Base-by-base conservation (phyloP, 1,139 yeast species). In the Yamadazyma membranifaciens region DNA sequence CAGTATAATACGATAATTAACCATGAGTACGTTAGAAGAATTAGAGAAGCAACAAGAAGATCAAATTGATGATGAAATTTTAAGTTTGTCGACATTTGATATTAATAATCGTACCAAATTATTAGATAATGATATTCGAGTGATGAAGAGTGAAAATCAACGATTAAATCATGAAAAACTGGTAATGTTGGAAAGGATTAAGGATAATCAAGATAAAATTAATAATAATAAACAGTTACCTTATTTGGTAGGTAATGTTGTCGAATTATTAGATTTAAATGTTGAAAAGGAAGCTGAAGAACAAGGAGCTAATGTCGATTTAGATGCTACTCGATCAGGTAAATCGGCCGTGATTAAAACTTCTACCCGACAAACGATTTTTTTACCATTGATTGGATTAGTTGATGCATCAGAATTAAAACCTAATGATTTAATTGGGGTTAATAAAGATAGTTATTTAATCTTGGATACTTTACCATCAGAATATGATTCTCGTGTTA, bases 311-410 rank as follows among this genome's bases (percentile, higher is more conserved):
- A 92, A 91, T 58, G 87, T 89, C 38, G 98, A 94, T 62, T 73
- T 87, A 51, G 97, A 94, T 57, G 89, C 97, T 40, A 80, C 95
- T 10, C 80, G 96, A 50, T 78, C 81, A 33, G 98, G 98, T n/a
- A 89, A 92, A 64, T 88, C 96, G 10, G 99, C 99, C 1, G 98
- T 94, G 25, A 87, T 94, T 51, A 92, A 94, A 67, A 94, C 99
- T 0, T 87, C 96, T 1, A 92, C 98, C 2, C 80, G 99, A 59
- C 99, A 94, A 61, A 94, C 99, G 7, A 95, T 94, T 34, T 94
- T 92, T 56, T 72, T 94, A 57, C 99, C 99, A 33, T 78, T 94
- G 67, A 87, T 92, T 49, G 99, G 99, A 15, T 72, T 94, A 45
- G 98, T 94, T 20, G 97, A 91, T 53, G 89, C 96, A 1, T 81